Conservation (phyloP, 768 basidiomycete genomes). For the Leccinum subtestaceum region DNA sequence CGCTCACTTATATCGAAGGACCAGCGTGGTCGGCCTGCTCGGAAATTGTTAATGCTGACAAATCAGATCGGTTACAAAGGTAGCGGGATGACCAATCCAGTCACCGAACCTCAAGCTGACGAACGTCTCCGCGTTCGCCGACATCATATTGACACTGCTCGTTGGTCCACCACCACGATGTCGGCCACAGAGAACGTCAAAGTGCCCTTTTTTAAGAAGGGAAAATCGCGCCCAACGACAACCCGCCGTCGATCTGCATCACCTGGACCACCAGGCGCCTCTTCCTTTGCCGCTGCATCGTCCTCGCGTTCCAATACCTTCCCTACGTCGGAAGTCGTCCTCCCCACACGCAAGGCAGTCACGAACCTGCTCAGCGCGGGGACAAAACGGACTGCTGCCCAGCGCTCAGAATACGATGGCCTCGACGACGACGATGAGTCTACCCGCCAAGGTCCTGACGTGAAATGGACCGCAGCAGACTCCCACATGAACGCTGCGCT, state of each 20-base stretch:
- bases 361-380: slow-evolving; percentile 77
- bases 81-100: slow-evolving; percentile 18
- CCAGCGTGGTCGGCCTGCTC: too few relatives aligned
- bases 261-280: slow-evolving; percentile 37
- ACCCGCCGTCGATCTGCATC: slow-evolving; percentile 73
- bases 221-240: slow-evolving; percentile 74
- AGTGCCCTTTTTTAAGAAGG: slow-evolving; percentile 90
- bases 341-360: slow-evolving; percentile 66
- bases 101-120: neutral
- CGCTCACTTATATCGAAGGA: neutral
- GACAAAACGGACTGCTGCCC: slow-evolving; percentile 58
- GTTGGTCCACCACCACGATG: slow-evolving; percentile 23
- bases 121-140: neutral
- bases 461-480: slow-evolving; percentile 74
- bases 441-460: slow-evolving; percentile 48
- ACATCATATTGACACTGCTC: neutral
- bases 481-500: slow-evolving; percentile 72
- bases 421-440: slow-evolving; percentile 45
- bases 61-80: slow-evolving; percentile 13
- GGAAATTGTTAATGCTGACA: slow-evolving; percentile 2
- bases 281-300: slow-evolving; percentile 12
- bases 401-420: slow-evolving; percentile 43
- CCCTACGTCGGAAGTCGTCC: slow-evolving; percentile 60
- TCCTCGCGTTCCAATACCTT: slow-evolving; percentile 14
- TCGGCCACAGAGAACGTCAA: slow-evolving; percentile 38